Evolutionary conservation across 1,284 basidiomycete species (phyloP).

Genomic region (Hortiboletus rubellus): DNA sequence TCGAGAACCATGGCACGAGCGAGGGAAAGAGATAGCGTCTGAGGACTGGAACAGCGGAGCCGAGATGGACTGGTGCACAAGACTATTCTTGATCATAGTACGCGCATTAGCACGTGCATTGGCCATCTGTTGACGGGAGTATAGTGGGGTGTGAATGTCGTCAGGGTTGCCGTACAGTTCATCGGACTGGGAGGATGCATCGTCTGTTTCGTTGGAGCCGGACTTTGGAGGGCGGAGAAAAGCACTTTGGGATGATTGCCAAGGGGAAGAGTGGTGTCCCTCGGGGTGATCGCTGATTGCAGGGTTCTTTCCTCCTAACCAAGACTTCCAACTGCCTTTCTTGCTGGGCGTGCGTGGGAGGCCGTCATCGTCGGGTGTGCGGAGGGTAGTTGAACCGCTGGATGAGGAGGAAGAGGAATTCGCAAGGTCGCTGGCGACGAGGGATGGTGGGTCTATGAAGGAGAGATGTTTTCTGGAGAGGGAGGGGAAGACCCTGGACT

Average conservation of each 20-base stretch:
- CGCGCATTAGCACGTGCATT: slow-evolving; percentile 36
- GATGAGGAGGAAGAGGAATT: slow-evolving; percentile 60
- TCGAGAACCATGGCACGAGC: slow-evolving; percentile 52
- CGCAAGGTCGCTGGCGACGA: slow-evolving; percentile 26
- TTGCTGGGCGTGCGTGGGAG: slow-evolving; percentile 39
- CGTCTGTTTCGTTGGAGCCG: slow-evolving; percentile 25
- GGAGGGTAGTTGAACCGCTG: slow-evolving; percentile 56
- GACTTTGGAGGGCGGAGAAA: slow-evolving; percentile 16
- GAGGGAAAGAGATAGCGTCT: slow-evolving; percentile 55
- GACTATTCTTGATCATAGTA: slow-evolving; percentile 42
- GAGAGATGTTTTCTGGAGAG: slow-evolving; percentile 32
- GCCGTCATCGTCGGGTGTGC: slow-evolving; percentile 62
- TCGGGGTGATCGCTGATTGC: slow-evolving; percentile 22
- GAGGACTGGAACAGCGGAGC: slow-evolving; percentile 53
- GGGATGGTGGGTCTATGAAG: slow-evolving; percentile 14
- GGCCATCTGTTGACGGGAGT: slow-evolving; percentile 17
- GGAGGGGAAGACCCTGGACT: slow-evolving; percentile 24
- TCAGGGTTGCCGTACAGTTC: slow-evolving; percentile 29
- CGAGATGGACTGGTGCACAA: slow-evolving; percentile 41
- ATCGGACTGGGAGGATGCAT: slow-evolving; percentile 26
- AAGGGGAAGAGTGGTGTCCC: slow-evolving; percentile 17
- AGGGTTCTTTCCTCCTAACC: slow-evolving; percentile 47
- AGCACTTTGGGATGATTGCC: slow-evolving; percentile 16
- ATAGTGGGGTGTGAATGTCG: not conserved
- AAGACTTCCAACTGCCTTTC: slow-evolving; percentile 51